Base-by-base conservation (phyloP, 257 asterid species). In the Solanum pimpinellifolium region DNA sequence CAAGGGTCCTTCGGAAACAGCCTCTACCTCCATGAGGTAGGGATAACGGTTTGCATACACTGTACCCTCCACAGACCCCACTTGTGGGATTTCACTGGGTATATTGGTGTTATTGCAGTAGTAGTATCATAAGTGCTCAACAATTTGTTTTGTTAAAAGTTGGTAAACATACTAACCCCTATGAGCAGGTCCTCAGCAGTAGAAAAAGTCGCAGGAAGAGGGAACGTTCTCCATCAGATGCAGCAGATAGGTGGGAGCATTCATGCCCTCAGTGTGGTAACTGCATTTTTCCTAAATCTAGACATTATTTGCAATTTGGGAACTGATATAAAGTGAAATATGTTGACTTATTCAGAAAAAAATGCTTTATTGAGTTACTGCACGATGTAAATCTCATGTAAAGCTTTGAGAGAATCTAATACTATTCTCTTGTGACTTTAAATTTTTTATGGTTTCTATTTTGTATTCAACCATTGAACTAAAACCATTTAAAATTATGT, bases 261-360 rank as follows among this genome's bases (percentile, higher is more conserved):
- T 90, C 92, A 39, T 97, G 99, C 88, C 98, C 93, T 49, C 99
- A 97, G 86, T 97, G 99, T 83, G 98, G 99, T 97, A 94, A 88
- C 73, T n/a, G 77, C 76, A 66, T 27, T 76, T n/a, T 83, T 80
- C 84, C 70, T 56, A 20, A 59, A 23, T 49, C 47, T 16, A 23
- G 60, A 69, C 49, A 52, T 69, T 81, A 29, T 49, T 49, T 49
- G 46, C 85, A 49, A 49, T 81, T 46, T 27, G 42, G 82, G n/a
- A 80, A 27, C 41, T 80, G 42, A 80, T 47, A 76, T 27, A 46
- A 27, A 81, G 85, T 49, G 85, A 56, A 81, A 31, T 21, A 33
- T 31, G 85, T 49, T 49, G 85, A 81, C 46, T 49, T 49, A 52
- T 47, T 52, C 44, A 27, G 27, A 18, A 29, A 47, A 75, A 49